phyloP scores from a whole-genome alignment of 805 yeast genomes.

The Nakazawaea peltata region DNA sequence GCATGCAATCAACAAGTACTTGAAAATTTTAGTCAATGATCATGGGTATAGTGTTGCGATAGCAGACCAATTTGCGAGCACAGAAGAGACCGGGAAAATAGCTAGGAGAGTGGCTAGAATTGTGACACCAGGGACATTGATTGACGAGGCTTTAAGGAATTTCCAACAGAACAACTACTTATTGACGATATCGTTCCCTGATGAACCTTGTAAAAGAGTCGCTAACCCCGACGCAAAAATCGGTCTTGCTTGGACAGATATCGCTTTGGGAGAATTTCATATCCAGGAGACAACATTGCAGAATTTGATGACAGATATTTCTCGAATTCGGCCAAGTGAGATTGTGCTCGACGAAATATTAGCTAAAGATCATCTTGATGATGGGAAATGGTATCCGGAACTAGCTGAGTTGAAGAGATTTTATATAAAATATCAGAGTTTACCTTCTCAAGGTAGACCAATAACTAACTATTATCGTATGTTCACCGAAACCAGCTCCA shows the following conservation, averaged over 20 bases:
- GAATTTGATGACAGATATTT: constrained; percentile 60
- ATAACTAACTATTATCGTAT: constrained; percentile 27
- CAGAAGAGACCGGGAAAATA: constrained; percentile 29
- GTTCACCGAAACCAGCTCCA: constrained; percentile 29
- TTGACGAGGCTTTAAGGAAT: constrained; percentile 80
- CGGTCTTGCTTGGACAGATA: constrained; percentile 85
- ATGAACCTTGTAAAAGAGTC: constrained; percentile 28
- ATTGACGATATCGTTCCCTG: constrained; percentile 56
- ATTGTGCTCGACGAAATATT: constrained; percentile 49
- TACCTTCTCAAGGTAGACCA: constrained; percentile 32
- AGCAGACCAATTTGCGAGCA: constrained; percentile 52
- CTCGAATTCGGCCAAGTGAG: constrained; percentile 78
- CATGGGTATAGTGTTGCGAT: constrained; percentile 68
- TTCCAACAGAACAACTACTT: constrained; percentile 64
- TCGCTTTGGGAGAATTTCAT: constrained; percentile 72
- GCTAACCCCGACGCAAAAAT: constrained; percentile 36
- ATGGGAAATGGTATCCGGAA: constrained; percentile 49
- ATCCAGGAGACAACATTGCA: constrained; percentile 56
- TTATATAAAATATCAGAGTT: constrained; percentile 45
- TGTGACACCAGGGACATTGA: constrained; percentile 86
- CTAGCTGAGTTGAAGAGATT: constrained; percentile 51
- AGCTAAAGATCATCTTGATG: constrained; percentile 27
- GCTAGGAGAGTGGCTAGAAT: constrained; percentile 70
- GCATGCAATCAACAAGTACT: constrained; percentile 60
- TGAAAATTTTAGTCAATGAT: constrained; percentile 65